These are phyloP conservation scores for Brassica hybrid DNA, from an alignment of 441 rosid genomes.

Conservation along the genomic window DNA sequence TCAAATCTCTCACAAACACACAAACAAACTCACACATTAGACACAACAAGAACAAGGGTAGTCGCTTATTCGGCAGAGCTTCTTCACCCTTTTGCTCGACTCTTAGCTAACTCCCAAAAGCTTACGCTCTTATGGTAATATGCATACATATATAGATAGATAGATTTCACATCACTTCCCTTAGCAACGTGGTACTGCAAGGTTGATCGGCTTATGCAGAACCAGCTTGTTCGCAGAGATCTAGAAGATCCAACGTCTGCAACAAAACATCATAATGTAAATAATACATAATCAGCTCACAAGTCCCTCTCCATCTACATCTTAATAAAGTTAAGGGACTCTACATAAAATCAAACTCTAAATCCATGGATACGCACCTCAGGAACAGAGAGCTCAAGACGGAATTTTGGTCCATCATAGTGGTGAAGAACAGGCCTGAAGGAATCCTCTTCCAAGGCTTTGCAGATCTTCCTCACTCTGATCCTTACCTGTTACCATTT, in stretches of 20 bases:
- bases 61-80: slow-evolving; percentile 40
- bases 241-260: slow-evolving; percentile 91
- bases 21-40: slow-evolving; percentile 39
- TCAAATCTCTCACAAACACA: slow-evolving; percentile 38
- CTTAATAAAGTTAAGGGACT: not conserved
- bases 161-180: slow-evolving; percentile 22
- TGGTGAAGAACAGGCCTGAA: slow-evolving; percentile 98
- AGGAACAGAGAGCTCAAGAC: slow-evolving; percentile 95
- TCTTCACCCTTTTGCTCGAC: slow-evolving; percentile 38
- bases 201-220: slow-evolving; percentile 50
- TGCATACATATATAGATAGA: slow-evolving; percentile 27
- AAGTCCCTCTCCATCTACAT: not conserved
- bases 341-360: not conserved
- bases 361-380: slow-evolving; percentile 59
- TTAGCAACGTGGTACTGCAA: slow-evolving; percentile 31
- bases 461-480: slow-evolving; percentile 81
- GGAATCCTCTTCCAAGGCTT: slow-evolving; percentile 96
- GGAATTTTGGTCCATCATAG: slow-evolving; percentile 97
- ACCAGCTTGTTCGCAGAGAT: slow-evolving; percentile 94
- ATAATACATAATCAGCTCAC: not conserved
- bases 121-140: slow-evolving; percentile 45
- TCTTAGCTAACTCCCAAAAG: slow-evolving; percentile 42
- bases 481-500: slow-evolving; percentile 68
- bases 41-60: slow-evolving; percentile 30
- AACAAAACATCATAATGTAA: slow-evolving; percentile 30